Conservation (phyloP, 2,329 filamentous ascomycete genomes). For the Tolypocladium ovalisporum region DNA sequence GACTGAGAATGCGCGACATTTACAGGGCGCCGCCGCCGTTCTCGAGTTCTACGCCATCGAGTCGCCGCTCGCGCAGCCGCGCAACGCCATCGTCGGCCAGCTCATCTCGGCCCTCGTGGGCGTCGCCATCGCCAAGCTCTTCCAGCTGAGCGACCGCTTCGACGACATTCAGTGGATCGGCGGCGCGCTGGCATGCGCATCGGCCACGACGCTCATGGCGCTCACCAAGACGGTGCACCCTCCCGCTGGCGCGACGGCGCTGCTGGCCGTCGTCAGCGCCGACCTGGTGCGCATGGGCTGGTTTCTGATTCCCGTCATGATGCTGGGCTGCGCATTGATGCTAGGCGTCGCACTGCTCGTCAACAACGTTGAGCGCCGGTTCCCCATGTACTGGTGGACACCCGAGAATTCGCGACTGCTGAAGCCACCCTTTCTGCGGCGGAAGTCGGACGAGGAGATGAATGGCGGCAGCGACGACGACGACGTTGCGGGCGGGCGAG, state of each 20-base stretch:
- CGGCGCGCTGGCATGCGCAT: constrained; percentile 53
- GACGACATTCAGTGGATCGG: constrained; percentile 50
- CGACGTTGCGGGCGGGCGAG: background rate
- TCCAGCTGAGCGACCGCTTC: constrained; percentile 36
- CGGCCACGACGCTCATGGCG: constrained; percentile 53
- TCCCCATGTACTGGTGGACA: constrained; percentile 63
- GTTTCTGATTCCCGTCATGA: constrained; percentile 52
- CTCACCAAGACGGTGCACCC: constrained; percentile 64
- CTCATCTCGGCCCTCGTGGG: constrained; percentile 50
- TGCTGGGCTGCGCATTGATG: constrained; percentile 52
- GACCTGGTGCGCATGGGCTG: constrained; percentile 50
- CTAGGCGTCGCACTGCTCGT: constrained; percentile 49
- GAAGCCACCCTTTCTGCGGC: constrained; percentile 3
- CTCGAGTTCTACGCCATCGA: constrained; percentile 63
- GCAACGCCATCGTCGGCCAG: constrained; percentile 59
- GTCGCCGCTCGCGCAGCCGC: constrained; percentile 62
- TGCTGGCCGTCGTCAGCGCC: constrained; percentile 53
- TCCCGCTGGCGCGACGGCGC: constrained; percentile 62
- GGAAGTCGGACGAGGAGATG: constrained; percentile 3
- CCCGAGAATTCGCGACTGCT: constrained; percentile 20
- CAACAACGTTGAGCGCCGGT: constrained; percentile 59
- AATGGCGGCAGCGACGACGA: background rate
- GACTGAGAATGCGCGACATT: background rate
- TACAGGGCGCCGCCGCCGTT: constrained; percentile 62
- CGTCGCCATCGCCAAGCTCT: constrained; percentile 53